phyloP scores from a whole-genome alignment of 1,284 basidiomycete species.

The Microbotryomycetes sp. region DNA sequence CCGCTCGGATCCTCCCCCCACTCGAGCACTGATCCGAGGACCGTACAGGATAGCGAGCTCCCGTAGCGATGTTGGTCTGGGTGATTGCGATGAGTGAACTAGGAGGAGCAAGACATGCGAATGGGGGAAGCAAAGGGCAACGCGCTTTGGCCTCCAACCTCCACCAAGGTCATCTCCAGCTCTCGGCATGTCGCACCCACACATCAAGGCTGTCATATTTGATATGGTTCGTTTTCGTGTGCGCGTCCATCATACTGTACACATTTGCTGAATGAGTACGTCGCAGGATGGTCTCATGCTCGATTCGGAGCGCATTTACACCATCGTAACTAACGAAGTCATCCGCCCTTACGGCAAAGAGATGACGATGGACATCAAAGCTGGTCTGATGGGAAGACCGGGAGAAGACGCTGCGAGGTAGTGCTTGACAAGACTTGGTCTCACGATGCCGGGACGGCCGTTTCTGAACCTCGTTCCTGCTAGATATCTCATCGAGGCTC shows the following conservation, averaged over 20 bases:
- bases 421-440: background rate
- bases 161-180: too few species aligned
- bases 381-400: conserved; percentile 22
- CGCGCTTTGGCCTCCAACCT: too few species aligned
- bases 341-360: conserved; percentile 16
- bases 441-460: background rate
- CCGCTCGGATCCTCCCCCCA: too few species aligned
- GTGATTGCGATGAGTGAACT: too few species aligned
- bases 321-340: conserved; percentile 14
- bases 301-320: background rate
- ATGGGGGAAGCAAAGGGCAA: too few species aligned
- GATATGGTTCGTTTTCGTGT: conserved; percentile 20
- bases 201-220: conserved; percentile 22
- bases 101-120: too few species aligned
- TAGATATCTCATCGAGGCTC: conserved; percentile 12
- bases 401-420: background rate
- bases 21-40: too few species aligned
- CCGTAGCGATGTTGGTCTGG: too few species aligned
- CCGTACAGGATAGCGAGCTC: too few species aligned
- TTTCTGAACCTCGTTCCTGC: conserved; percentile 5
- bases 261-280: background rate
- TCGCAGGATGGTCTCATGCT: conserved; percentile 23
- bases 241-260: background rate
- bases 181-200: conserved; percentile 18
- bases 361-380: conserved; percentile 27